Conservation (phyloP, 2,329 filamentous ascomycete genomes). For the Epichloe sibirici region DNA sequence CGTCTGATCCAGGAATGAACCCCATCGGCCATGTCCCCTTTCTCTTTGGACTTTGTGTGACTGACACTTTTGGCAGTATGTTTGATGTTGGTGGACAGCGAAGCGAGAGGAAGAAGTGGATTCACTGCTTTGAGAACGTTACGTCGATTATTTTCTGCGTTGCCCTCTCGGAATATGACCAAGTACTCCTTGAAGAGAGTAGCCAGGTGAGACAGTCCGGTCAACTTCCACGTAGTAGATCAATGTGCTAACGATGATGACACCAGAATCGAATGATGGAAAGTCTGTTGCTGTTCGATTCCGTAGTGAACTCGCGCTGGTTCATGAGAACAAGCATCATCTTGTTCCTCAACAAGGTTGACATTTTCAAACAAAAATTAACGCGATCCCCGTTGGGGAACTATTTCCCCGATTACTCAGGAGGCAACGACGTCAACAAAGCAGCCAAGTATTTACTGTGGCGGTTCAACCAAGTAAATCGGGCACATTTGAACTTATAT, state of each 20-base stretch:
- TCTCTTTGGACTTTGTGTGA: neutral
- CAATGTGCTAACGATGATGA: neutral
- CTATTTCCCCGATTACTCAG: constrained; percentile 97
- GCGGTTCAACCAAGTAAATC: constrained; percentile 98
- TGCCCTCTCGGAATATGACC: constrained; percentile 94
- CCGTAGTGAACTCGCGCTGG: constrained; percentile 96
- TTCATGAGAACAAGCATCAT: constrained; percentile 99
- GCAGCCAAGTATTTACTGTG: constrained; percentile 95
- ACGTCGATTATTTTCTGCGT: constrained; percentile 99
- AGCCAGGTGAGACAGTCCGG: constrained; percentile 58
- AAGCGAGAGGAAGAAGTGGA: constrained; percentile 99
- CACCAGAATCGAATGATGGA: constrained; percentile 98
- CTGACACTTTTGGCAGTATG: constrained; percentile 53
- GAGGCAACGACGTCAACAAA: constrained; percentile 94
- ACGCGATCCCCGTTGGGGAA: constrained; percentile 78
- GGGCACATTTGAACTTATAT: constrained; percentile 90
- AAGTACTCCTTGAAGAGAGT: constrained; percentile 90
- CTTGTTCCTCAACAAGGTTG: constrained; percentile 96
- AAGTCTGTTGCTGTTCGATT: constrained; percentile 89
- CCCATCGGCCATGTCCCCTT: neutral
- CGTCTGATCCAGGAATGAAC: constrained; percentile 22
- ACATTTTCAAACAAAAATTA: constrained; percentile 94
- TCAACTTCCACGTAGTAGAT: too few relatives aligned
- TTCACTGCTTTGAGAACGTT: constrained; percentile 99
- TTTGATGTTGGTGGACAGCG: constrained; percentile 96